Evolutionary conservation across 139 green algal species (phyloP), one percentile per base, ranked within the genome.

Genomic region (Picochlorum sp.): DNA sequence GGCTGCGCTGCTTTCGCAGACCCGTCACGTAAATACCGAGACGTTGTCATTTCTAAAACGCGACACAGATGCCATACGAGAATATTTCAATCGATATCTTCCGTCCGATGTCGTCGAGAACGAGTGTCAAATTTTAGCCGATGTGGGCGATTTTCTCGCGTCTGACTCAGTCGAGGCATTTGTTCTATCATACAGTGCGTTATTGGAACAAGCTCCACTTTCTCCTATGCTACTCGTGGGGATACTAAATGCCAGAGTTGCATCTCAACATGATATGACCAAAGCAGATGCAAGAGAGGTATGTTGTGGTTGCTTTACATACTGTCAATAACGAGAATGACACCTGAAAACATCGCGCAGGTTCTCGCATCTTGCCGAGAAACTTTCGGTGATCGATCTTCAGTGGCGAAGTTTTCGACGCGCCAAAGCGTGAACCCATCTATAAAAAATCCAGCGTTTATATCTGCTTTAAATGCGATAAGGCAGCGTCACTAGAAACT

Each of bases 101-200:
- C 23, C 50, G 26, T 6, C 7, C 11, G 4, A 13, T 24, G 49
- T 67, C 60, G 69, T 77, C 56, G 38, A 57, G 20, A 80, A 70
- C 37, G 37, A 81, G 38, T 65, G 75, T 59, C 75, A 82, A 61
- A 65, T 73, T 6, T 32, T 90, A 52, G 49, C 55, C 1, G 73
- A 90, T 34, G 15, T 84, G 21, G 56, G 64, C 23, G 72, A 88
- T 23, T 71, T 90, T 56, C 62, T 79, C 6, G 45, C 64, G 3
- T 60, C 68, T 34, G 81, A 90, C 62, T 76, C 67, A 41, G 62
- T 80, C 38, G 83, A 90, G 62, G 57, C 75, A 4, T 87, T 90
- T 63, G 76, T 78, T 26, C 68, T 90, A 30, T 75, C 69, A 8
- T 90, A 90, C 79, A 85, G 69, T 16, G 71, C 76, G 18, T 66